These are phyloP conservation scores for Trifolium pratense DNA, from an alignment of 306 rosid genomes.

Conservation along the genomic window DNA sequence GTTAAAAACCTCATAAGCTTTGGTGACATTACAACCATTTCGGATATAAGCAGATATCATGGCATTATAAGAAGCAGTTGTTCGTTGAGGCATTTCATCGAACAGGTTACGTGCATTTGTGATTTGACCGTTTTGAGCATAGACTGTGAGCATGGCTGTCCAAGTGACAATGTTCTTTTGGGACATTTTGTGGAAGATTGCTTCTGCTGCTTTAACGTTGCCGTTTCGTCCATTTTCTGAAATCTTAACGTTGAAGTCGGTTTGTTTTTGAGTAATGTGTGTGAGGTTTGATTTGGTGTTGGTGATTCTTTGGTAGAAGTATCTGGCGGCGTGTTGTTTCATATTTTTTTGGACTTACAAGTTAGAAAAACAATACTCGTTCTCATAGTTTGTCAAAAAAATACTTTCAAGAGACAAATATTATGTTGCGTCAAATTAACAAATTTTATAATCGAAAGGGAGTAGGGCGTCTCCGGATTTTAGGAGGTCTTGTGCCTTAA, in stretches of 20 bases:
- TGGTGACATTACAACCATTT: constrained; percentile 46
- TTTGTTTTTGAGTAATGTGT: neutral
- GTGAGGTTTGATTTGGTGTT: constrained; percentile 20
- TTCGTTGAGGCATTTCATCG: constrained; percentile 67
- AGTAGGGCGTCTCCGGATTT: too few relatives aligned
- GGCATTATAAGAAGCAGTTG: constrained; percentile 65
- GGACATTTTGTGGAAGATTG: constrained; percentile 63
- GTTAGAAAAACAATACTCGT: too few relatives aligned
- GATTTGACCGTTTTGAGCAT: constrained; percentile 61
- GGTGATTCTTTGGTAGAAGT: constrained; percentile 23
- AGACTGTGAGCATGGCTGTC: constrained; percentile 85
- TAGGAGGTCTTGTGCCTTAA: too few relatives aligned
- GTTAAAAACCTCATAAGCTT: constrained; percentile 62
- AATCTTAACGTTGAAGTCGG: constrained; percentile 62
- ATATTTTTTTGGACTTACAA: neutral
- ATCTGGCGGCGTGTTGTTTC: constrained; percentile 8
- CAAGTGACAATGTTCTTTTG: constrained; percentile 62
- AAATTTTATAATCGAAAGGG: too few relatives aligned
- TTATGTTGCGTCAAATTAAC: too few relatives aligned
- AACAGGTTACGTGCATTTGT: constrained; percentile 59
- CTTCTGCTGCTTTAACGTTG: constrained; percentile 60
- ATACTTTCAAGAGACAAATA: too few relatives aligned
- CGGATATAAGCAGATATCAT: constrained; percentile 75
- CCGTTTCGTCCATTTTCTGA: constrained; percentile 69
- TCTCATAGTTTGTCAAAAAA: too few relatives aligned